Evolutionary conservation across 345 rosid species (phyloP), one percentile per base, ranked within the genome.

Genomic region (Euclidium syriacum): DNA sequence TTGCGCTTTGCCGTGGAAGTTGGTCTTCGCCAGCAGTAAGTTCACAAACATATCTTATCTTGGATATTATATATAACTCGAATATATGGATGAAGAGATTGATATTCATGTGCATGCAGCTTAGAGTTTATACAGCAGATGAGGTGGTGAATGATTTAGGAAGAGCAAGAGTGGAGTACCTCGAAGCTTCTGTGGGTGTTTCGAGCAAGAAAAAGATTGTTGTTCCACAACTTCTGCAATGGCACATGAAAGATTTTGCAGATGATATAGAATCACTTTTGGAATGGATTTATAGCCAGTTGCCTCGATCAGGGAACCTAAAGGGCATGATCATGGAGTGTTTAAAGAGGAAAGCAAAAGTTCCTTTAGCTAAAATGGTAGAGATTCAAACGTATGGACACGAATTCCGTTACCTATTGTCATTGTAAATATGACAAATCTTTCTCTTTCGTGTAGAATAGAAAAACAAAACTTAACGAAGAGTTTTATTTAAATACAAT

Each of bases 21-120:
- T 83, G 92, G 95, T 91, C 98, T 27, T 91, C 98, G 38, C 98
- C 98, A 27, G 95, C 95, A 6, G 96, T 84, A 81, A 80, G 91
- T 79, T 6, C 34, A 17, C 16, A 48, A 4, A 48, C 50, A 35
- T 62, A 35, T 22, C n/a, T 25, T 4, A 49, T 40, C 43, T 14
- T 49, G 33, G 24, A 0, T 10, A 39, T 4, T 24, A 8, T 14
- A 17, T 7, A 43, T 25, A 20, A 19, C 27, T 25, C 20, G 0
- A 30, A 30, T 5, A 47, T 19, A 47, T 19, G 20, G 19, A 27
- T 57, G 10, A 52, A 10, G 33, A 23, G 15, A 35, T 30, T 52
- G 16, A 5, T 40, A 18, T 11, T 59, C 26, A 54, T 33, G 12
- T 75, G 80, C 85, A 91, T 75, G 80, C 85, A 91, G 98, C 72